phyloP scores from a whole-genome alignment of 2,329 filamentous ascomycete species.

The Aspergillus japonicus region DNA sequence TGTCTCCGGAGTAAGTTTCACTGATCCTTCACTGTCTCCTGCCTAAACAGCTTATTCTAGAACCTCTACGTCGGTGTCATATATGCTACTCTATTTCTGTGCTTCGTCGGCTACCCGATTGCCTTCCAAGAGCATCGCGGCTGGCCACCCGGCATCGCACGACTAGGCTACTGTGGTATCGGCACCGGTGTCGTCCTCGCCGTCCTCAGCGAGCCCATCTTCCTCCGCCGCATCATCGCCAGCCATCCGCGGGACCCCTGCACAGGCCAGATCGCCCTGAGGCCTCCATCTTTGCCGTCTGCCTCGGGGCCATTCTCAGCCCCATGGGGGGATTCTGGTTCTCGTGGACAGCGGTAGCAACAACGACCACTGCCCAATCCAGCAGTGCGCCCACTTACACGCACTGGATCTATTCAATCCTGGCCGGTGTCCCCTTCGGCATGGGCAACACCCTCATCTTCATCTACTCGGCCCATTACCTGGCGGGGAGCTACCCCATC shows the following conservation, averaged over 20 bases:
- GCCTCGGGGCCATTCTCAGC: no score
- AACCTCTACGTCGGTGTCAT: constrained; percentile 64
- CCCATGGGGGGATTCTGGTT: no score
- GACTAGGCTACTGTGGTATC: constrained; percentile 68
- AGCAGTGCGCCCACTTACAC: no score
- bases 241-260: no score
- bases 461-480: constrained; percentile 72
- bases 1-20: no score
- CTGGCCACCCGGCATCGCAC: constrained; percentile 67
- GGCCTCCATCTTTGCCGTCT: no score
- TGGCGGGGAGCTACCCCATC: constrained; percentile 69
- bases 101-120: constrained; percentile 79
- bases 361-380: no score
- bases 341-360: no score
- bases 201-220: constrained; percentile 28
- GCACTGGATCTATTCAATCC: constrained; percentile 71
- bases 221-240: no score
- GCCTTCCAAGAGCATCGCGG: constrained; percentile 69
- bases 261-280: no score
- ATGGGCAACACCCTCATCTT: constrained; percentile 68
- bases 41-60: constrained; percentile 57
- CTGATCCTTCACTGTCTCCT: neutral
- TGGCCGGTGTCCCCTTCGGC: constrained; percentile 72
- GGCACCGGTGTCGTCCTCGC: constrained; percentile 49
- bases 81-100: constrained; percentile 79